These are phyloP conservation scores for Thermothelomyces thermophilus DNA, from an alignment of 2,329 filamentous ascomycete genomes.

Conservation along the genomic window DNA sequence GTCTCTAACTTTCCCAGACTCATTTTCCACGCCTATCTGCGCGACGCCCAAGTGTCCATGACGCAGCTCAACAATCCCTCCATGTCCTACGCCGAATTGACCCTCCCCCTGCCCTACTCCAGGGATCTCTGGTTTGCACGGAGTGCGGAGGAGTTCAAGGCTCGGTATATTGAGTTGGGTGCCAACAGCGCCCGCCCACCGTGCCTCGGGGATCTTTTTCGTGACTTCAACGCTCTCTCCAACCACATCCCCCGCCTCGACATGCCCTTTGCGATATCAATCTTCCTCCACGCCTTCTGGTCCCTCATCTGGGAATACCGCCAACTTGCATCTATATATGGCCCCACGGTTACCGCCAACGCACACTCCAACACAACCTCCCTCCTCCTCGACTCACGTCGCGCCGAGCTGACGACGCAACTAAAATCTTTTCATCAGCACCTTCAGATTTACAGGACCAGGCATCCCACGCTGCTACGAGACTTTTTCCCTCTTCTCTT, in stretches of 20 bases:
- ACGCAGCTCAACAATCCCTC: constrained; percentile 57
- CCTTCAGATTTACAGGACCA: constrained; percentile 23
- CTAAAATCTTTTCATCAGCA: constrained; percentile 43
- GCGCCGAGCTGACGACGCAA: constrained; percentile 55
- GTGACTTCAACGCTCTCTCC: constrained; percentile 47
- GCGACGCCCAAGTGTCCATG: constrained; percentile 63
- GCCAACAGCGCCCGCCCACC: constrained; percentile 39
- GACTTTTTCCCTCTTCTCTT: constrained; percentile 1
- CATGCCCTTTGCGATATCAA: constrained; percentile 47
- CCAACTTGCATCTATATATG: constrained; percentile 45
- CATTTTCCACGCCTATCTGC: constrained; percentile 57
- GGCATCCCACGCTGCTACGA: constrained; percentile 33
- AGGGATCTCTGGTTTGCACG: constrained; percentile 60
- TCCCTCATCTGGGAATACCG: constrained; percentile 60
- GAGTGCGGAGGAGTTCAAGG: constrained; percentile 59
- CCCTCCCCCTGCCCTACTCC: constrained; percentile 56
- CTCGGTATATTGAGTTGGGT: constrained; percentile 43
- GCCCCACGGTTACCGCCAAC: constrained; percentile 36
- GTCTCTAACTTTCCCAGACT: constrained; percentile 36
- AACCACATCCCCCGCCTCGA: constrained; percentile 47
- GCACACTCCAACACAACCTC: constrained; percentile 29
- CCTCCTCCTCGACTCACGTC: constrained; percentile 46
- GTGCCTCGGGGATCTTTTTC: constrained; percentile 49
- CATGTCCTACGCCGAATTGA: constrained; percentile 63
- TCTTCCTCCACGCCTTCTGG: constrained; percentile 61